phyloP scores from a whole-genome alignment of 2,329 filamentous ascomycete species.

The Didymella glomerata region DNA sequence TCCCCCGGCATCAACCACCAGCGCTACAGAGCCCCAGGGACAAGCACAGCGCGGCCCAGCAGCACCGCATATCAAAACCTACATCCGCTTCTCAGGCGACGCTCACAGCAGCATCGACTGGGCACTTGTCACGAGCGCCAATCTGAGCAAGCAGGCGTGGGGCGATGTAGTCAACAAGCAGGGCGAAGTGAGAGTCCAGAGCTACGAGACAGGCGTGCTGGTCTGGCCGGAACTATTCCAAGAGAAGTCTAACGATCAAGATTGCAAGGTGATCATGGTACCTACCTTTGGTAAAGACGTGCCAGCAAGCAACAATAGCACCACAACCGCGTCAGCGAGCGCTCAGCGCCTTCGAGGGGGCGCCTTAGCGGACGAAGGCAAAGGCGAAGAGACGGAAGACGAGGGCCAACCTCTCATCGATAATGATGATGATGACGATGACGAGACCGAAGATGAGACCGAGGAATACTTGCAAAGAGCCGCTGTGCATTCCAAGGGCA shows the following conservation, averaged over 20 bases:
- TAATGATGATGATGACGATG: neutral
- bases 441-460: slow-evolving; percentile 5
- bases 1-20: neutral
- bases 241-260: slow-evolving; percentile 18
- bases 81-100: slow-evolving; percentile 68
- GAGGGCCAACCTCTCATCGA: neutral
- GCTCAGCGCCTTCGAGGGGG: neutral
- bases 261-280: slow-evolving; percentile 63
- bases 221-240: slow-evolving; percentile 74
- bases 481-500: neutral
- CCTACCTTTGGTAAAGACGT: slow-evolving; percentile 71
- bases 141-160: slow-evolving; percentile 89
- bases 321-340: too few relatives aligned
- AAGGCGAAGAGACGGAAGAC: slow-evolving; percentile 15
- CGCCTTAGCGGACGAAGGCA: slow-evolving; percentile 24
- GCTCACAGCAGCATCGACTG: slow-evolving; percentile 71
- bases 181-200: slow-evolving; percentile 74
- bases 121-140: slow-evolving; percentile 90
- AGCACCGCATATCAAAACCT: slow-evolving; percentile 90
- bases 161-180: slow-evolving; percentile 68
- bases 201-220: slow-evolving; percentile 84
- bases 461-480: neutral
- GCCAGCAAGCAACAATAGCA: slow-evolving; percentile 46
- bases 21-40: neutral
- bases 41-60: slow-evolving; percentile 61